Base-by-base conservation (phyloP, 192 early-diverging fungal species). In the Coemansia sp. region DNA sequence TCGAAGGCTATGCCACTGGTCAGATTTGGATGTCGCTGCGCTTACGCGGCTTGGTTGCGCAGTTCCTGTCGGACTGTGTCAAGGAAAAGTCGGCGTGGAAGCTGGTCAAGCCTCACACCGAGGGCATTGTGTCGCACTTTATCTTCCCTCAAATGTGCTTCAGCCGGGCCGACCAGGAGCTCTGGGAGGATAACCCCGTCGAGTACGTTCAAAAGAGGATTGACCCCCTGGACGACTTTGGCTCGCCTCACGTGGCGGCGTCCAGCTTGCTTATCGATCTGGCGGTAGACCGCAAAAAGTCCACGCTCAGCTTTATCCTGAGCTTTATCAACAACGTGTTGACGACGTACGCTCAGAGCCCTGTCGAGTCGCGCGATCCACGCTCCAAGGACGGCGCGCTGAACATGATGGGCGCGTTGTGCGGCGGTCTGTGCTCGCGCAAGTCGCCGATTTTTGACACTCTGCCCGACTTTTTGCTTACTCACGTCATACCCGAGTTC, bases 141-240 rank as follows among this genome's bases (percentile, higher is more conserved):
- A 92, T 97, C 67, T 98, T 95, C 88, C 96, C 96, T 70, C 90
- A 93, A 62, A 75, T 99, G 54, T 97, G 93, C 87, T 97, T 97
- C 74, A 90, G 89, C 73, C 72, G 87, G 24, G 88, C 88, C 51
- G 97, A 99, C 74, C 86, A 92, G 71, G 87, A 93, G 79, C 87
- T 97, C 27, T 99, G 97, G 97, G 85, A 91, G 47, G 93, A 96
- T 41, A 94, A 98, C 74, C 92, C 94, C 3, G 90, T 95, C 24
- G 97, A 99, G 79, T 99, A 91, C 66, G 90, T 99, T 34, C 88
- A 93, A 66, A 89, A 91, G 70, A 89, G 90, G 67, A 85, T 85
- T 66, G 91, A 94, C 70, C 89, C 91, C 44, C 71, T 96, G 46
- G 95, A 97, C 70, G 95, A 97, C 63, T 93, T 94, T 76, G 86